Evolutionary conservation across 768 basidiomycete genomes (phyloP), one percentile per base, ranked within the genome.

Genomic region (Russula ochroleuca): DNA sequence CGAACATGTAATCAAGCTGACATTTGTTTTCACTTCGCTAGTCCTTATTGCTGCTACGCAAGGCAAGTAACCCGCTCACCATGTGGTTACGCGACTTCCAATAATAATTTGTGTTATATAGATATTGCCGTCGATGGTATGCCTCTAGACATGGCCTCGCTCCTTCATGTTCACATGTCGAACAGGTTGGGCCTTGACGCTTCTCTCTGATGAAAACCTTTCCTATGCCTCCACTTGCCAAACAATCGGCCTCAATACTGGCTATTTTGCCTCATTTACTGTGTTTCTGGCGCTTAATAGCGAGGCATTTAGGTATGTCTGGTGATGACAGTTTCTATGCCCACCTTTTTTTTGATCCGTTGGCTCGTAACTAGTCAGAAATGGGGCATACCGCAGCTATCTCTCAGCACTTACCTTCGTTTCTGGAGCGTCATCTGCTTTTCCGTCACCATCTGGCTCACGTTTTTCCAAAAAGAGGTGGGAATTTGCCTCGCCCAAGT

Each of bases 221-320:
- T 93, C 95, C 19, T 99, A 95, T 71, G 97, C 97, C 3, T 97
- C 94, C 19, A 98, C 95, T 8, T 98, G 96, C 62, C 97, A 99
- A 74, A 98, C 97, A 0, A 92, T 98, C 64, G 97, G 97, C 14
- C 80, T 99, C 28, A 98, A 96, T 69, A 90, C 92, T 1, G 97
- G 97, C 6, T 98, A 88, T 75, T 95, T 98, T 71, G 83, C 94
- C 35, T 94, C 93, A 2, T 98, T 97, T 72, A 99, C 97, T 9
- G 94, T 98, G 7, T 98, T 98, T 72, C 82, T 99, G 47, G 97
- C 97, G 0, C 85, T 99, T 72, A 99, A 98, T 72, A 94, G 92
- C 67, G 88, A 93, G 70, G 87, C 89, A 28, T 99, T 99, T 72
- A 83, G 67, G 67, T 68, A 33, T 25, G 64, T 38, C 90, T 17